phyloP scores from a whole-genome alignment of 495 filamentous ascomycete genomes.

The Amniculicola lignicola region DNA sequence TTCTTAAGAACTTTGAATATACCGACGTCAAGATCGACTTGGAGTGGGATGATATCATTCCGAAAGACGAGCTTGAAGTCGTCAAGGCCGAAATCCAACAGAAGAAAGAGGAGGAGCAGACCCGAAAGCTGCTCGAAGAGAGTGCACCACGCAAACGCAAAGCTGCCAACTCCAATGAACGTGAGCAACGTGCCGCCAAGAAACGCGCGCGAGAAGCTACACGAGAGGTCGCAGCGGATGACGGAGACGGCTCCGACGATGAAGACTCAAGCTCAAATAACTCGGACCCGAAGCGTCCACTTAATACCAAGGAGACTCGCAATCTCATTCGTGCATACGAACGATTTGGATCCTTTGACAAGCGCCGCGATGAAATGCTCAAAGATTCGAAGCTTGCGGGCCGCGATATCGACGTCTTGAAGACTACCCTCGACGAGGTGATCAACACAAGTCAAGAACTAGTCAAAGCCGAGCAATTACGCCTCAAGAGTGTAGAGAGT shows the following conservation, averaged over 20 bases:
- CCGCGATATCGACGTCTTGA: slow-evolving; percentile 74
- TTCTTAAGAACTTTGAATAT: slow-evolving; percentile 82
- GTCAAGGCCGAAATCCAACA: slow-evolving; percentile 86
- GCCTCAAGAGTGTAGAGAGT: slow-evolving; percentile 60
- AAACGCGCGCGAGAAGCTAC: slow-evolving; percentile 79
- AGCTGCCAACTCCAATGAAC: slow-evolving; percentile 60
- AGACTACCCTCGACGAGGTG: slow-evolving; percentile 66
- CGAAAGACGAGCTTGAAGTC: slow-evolving; percentile 80
- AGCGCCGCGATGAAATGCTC: slow-evolving; percentile 79
- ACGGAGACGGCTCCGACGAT: slow-evolving; percentile 54
- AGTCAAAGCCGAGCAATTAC: slow-evolving; percentile 63
- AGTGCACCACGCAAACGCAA: slow-evolving; percentile 84
- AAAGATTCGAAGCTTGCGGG: slow-evolving; percentile 77
- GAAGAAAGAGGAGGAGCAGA: slow-evolving; percentile 76
- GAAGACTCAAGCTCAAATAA: slow-evolving; percentile 53
- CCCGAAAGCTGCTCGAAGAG: slow-evolving; percentile 77
- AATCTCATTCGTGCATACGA: slow-evolving; percentile 84
- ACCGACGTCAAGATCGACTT: slow-evolving; percentile 92
- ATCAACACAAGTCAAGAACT: slow-evolving; percentile 65
- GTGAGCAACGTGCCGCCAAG: slow-evolving; percentile 88
- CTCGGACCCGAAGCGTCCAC: slow-evolving; percentile 76
- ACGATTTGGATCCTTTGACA: slow-evolving; percentile 81
- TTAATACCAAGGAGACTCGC: slow-evolving; percentile 86
- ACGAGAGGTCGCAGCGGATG: slow-evolving; percentile 49
- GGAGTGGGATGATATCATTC: slow-evolving; percentile 97